phyloP scores from a whole-genome alignment of 192 early-diverging fungal species.

The Pilobolus umbonatus region DNA sequence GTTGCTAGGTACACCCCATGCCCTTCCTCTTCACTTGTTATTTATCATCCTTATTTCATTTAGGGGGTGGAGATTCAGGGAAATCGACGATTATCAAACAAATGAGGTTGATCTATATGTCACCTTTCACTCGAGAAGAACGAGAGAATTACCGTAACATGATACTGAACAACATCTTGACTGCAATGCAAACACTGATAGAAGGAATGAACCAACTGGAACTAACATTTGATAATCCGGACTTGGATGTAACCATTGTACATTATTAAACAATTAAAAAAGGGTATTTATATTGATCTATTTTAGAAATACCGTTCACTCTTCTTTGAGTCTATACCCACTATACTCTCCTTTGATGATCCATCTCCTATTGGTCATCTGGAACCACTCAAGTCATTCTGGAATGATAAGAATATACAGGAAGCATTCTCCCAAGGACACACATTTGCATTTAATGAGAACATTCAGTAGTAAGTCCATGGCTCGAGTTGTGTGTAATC shows the following conservation, averaged over 20 bases:
- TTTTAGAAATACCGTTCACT: slow-evolving; percentile 20
- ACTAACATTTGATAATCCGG: slow-evolving; percentile 26
- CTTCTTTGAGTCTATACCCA: slow-evolving; percentile 35
- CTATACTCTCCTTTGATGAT: slow-evolving; percentile 25
- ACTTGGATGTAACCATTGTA: not conserved
- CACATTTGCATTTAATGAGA: slow-evolving; percentile 52
- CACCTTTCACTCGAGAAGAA: slow-evolving; percentile 15
- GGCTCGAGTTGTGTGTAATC: not conserved
- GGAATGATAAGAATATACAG: slow-evolving; percentile 46
- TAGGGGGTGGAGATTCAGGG: slow-evolving; percentile 52
- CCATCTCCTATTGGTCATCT: slow-evolving; percentile 41
- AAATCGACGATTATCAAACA: slow-evolving; percentile 52
- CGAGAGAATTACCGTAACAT: slow-evolving; percentile 41
- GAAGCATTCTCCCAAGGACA: slow-evolving; percentile 37
- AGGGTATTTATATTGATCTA: not conserved
- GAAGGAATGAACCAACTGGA: slow-evolving; percentile 29
- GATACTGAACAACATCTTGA: slow-evolving; percentile 42
- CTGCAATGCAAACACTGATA: slow-evolving; percentile 47
- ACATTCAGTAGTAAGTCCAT: slow-evolving; percentile 46
- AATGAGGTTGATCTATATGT: slow-evolving; percentile 36
- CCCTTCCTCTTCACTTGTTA: not conserved
- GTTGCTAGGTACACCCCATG: slow-evolving; percentile 47
- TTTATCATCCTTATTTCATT: not conserved
- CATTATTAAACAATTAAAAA: slow-evolving; percentile 6
- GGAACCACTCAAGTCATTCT: slow-evolving; percentile 41